Evolutionary conservation across 305 asterid species (phyloP), one percentile per base, ranked within the genome.

Genomic region (Rubia tinctorum): DNA sequence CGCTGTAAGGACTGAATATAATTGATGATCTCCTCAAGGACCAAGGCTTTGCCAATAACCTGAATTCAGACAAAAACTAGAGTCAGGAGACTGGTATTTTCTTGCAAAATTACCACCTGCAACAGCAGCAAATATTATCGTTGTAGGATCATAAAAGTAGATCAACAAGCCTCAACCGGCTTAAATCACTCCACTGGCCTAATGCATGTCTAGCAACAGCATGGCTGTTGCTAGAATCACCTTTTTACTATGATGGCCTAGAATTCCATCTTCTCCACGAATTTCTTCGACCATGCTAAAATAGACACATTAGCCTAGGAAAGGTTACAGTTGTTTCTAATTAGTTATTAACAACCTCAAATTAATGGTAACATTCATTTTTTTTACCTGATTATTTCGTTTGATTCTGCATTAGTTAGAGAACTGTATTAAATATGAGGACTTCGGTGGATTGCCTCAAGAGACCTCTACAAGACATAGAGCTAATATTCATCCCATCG

Each of bases 11-110:
- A 91, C 77, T 93, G 98, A 77, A 93, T 86, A 81, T 93, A 93
- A 78, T 93, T 93, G 59, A 91, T 93, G 76, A 93, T 93, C 89
- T 93, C 98, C 75, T 93, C 98, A 51, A 93, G 96, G 81, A 91
- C 96, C 44, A 91, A 81, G 12, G 96, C 95, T 87, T 93, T 93
- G 72, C 96, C 97, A 63, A 88, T 91, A 71, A 90, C 97, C 96
- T 93, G 89, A 81, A 77, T 60, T 76, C 77, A 81, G 13, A 69
- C 70, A 45, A 72, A 65, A 23, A 71, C 22, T n/a, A 6, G 34
- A 25, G 14, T 61, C 56, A 66, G 51, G 37, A 68, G 60, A 45
- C 69, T 72, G 60, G 25, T 39, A 59, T 47, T 59, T 30, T 44
- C n/a, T 42, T 8, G 34, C 67, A 39, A 8, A 59, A 60, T 45